Base-by-base conservation (phyloP, 805 yeast species). In the Candida fluviatilis region DNA sequence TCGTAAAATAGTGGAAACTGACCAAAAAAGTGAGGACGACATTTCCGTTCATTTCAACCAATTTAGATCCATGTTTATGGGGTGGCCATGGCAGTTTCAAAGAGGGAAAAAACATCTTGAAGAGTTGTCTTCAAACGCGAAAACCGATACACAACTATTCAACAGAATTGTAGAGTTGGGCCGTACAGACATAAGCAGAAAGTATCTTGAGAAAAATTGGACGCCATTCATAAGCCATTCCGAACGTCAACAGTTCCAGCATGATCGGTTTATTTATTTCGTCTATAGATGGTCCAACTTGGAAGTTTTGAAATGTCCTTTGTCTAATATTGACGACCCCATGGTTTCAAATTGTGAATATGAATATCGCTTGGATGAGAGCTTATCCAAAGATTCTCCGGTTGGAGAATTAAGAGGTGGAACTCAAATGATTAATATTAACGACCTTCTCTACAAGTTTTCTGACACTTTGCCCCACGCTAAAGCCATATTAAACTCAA, bases 341-440 rank as follows among this genome's bases (percentile, higher is more conserved):
- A 24, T 13, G 16, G 10, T 32, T 7, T 27, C 36, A 10, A 30
- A 12, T n/a, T 40, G 43, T 37, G 31, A 21, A 21, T 14, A 27
- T 15, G 24, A 36, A 8, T 40, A 25, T 27, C 19, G 35, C 3
- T 21, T 38, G 23, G 31, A 37, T 17, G 41, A 30, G 10, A 32
- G 21, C 7, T 25, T 23, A 16, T 5, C 7, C 13, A 26, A 26
- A 13, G 15, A 26, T 13, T 12, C 15, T 26, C 15, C 29, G n/a
- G 58, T 58, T 11, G 69, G 69, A 2, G 60, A 64, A 4, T 50
- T 64, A 21, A 41, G 68, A 42, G 70, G 70, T 3, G 70, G 69
- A 2, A 61, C 68, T 7, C 61, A 58, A 36, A 43, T 64, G 49
- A 36, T 58, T 7, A 61, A 52, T 35, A 31, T 55, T 17, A 50